These are phyloP conservation scores for Coemansia sp. DNA, from an alignment of 192 early-diverging fungal genomes.

Conservation along the genomic window DNA sequence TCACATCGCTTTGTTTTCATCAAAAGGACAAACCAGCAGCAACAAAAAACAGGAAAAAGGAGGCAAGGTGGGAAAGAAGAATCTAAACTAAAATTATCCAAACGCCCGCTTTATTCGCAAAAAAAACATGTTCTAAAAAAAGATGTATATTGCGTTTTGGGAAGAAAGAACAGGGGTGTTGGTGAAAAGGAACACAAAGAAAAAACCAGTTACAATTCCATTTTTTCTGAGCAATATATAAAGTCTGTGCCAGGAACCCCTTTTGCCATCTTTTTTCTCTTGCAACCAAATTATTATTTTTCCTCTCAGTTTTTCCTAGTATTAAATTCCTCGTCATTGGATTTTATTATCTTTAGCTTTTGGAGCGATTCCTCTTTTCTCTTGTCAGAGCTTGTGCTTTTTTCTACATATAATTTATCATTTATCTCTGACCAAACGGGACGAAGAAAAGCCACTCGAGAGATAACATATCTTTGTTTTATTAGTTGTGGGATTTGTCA, in stretches of 20 bases:
- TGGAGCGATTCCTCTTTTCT: neutral
- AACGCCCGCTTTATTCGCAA: neutral
- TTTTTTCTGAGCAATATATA: too few species aligned
- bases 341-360: neutral
- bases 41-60: too few species aligned
- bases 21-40: neutral
- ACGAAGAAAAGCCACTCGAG: neutral
- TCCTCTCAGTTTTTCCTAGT: neutral
- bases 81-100: neutral
- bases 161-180: too few species aligned
- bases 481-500: too few species aligned
- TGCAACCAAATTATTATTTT: neutral
- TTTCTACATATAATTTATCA: neutral
- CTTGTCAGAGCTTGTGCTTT: neutral
- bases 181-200: too few species aligned
- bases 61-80: neutral
- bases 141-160: too few species aligned
- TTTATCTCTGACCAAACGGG: neutral
- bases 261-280: too few species aligned
- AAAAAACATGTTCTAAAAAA: neutral
- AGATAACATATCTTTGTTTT: too few species aligned
- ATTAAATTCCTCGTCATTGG: neutral
- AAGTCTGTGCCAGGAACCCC: too few species aligned
- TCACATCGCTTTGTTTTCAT: conserved; percentile 6
- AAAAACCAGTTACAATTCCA: too few species aligned